Percentiles rank a stretch among this genome's conserved stretches.
phyloP scores from a whole-genome alignment of 495 filamentous ascomycete genomes.

The Hypoxylon trugodes region DNA sequence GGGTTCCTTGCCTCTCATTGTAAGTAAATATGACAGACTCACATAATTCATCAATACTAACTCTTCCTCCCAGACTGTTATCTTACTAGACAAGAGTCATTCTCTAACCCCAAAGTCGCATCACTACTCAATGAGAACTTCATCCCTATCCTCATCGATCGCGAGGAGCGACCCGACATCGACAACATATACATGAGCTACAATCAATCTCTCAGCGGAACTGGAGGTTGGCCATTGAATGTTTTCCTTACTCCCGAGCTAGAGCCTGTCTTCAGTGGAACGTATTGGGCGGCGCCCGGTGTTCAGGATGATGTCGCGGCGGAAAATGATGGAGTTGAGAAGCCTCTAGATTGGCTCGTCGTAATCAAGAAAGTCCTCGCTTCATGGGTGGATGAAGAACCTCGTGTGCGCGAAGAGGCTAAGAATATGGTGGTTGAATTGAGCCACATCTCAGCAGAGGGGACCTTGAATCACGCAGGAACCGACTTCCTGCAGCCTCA shows the following conservation, averaged over 20 bases:
- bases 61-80: constrained; percentile 71
- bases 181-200: constrained; percentile 99
- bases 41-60: constrained; percentile 4
- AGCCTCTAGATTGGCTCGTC: constrained; percentile 59
- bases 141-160: constrained; percentile 91
- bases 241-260: constrained; percentile 94
- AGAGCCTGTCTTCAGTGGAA: constrained; percentile 94
- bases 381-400: constrained; percentile 86
- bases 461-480: constrained; percentile 66
- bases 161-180: constrained; percentile 94
- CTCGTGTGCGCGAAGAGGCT: constrained; percentile 79
- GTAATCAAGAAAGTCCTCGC: constrained; percentile 82
- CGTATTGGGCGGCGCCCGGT: constrained; percentile 92
- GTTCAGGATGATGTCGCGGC: constrained; percentile 57
- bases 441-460: constrained; percentile 86
- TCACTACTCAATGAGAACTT: constrained; percentile 84
- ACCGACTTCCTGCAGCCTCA: constrained; percentile 20
- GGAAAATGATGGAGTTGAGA: constrained; percentile 35
- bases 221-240: constrained; percentile 95
- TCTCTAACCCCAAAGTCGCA: constrained; percentile 83
- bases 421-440: constrained; percentile 83
- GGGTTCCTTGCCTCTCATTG: constrained; percentile 97
- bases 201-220: constrained; percentile 90
- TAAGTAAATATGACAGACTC: constrained; percentile 52
- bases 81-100: constrained; percentile 94